phyloP scores from a whole-genome alignment of 2,329 filamentous ascomycete genomes.

The Penicillium sp. region DNA sequence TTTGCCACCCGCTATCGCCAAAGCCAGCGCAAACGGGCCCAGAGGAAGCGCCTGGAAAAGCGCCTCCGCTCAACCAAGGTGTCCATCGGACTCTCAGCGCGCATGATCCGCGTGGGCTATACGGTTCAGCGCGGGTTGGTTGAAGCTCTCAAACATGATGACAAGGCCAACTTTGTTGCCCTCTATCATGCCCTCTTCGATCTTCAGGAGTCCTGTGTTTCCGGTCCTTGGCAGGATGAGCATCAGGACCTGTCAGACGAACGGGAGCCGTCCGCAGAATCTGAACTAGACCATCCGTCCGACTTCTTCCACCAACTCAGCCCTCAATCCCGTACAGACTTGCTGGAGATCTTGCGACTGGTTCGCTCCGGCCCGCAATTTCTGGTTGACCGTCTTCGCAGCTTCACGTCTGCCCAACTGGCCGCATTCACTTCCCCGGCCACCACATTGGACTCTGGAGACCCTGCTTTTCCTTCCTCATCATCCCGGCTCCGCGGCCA shows the following conservation, averaged over 20 bases:
- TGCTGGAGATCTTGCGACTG: constrained; percentile 77
- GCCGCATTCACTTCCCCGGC: constrained; percentile 76
- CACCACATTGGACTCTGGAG: constrained; percentile 75
- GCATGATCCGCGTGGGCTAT: constrained; percentile 44
- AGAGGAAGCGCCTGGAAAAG: constrained; percentile 42
- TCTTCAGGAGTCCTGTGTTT: constrained; percentile 45
- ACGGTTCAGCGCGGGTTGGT: constrained; percentile 48
- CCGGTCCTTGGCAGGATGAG: constrained; percentile 35
- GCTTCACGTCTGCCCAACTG: constrained; percentile 74
- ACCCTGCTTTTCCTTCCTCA: constrained; percentile 73
- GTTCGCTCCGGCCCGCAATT: constrained; percentile 87
- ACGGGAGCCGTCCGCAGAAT: constrained; percentile 40
- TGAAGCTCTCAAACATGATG: constrained; percentile 47
- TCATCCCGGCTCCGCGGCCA: constrained; percentile 53
- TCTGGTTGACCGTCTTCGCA: constrained; percentile 77
- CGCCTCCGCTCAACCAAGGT: constrained; percentile 45
- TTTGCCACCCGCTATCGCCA: constrained; percentile 46
- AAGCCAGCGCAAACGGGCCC: constrained; percentile 44
- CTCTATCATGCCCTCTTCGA: constrained; percentile 49
- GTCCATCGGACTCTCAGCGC: constrained; percentile 46
- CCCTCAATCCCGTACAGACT: constrained; percentile 69
- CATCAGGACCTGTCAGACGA: constrained; percentile 39
- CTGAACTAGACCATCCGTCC: constrained; percentile 32
- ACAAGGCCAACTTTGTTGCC: constrained; percentile 47
- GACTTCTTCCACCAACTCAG: constrained; percentile 67